A percentile compares a stretch with the other conserved stretches of the same genome.
phyloP scores from a whole-genome alignment of 2,329 filamentous ascomycete species.

The Gnomoniopsis sp. region DNA sequence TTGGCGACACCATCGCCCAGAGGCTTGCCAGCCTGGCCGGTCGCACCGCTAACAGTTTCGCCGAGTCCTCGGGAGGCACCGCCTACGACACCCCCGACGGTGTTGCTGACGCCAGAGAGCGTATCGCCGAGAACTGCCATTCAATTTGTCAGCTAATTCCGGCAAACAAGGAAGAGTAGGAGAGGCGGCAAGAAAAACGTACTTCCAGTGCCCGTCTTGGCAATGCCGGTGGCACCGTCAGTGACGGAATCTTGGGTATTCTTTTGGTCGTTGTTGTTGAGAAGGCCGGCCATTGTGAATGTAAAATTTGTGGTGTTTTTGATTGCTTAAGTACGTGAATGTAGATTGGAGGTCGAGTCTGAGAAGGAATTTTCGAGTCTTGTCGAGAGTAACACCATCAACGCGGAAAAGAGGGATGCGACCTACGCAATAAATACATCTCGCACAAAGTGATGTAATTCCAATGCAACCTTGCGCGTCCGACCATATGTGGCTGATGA shows the following conservation, averaged over 20 bases:
- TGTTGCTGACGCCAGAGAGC: conserved; percentile 13
- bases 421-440: neutral
- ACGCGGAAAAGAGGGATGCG: neutral
- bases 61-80: conserved; percentile 13
- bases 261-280: conserved; percentile 15
- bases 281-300: conserved; percentile 12
- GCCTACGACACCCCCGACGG: conserved; percentile 14
- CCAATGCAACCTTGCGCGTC: neutral
- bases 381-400: neutral
- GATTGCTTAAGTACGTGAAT: no score
- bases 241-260: conserved; percentile 7
- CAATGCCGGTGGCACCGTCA: conserved; percentile 11
- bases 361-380: neutral
- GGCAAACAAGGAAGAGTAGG: no score
- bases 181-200: neutral
- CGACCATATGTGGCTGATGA: conserved; percentile 13
- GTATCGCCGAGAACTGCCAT: conserved; percentile 11
- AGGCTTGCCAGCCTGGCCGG: conserved; percentile 13
- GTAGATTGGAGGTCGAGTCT: neutral
- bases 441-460: neutral
- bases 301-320: neutral
- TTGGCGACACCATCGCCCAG: conserved; percentile 15
- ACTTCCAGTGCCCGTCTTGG: conserved; percentile 18
- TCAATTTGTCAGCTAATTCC: neutral
- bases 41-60: conserved; percentile 13